These are phyloP conservation scores for Pyricularia grisea DNA, from an alignment of 2,329 filamentous ascomycete species.

Conservation along the genomic window DNA sequence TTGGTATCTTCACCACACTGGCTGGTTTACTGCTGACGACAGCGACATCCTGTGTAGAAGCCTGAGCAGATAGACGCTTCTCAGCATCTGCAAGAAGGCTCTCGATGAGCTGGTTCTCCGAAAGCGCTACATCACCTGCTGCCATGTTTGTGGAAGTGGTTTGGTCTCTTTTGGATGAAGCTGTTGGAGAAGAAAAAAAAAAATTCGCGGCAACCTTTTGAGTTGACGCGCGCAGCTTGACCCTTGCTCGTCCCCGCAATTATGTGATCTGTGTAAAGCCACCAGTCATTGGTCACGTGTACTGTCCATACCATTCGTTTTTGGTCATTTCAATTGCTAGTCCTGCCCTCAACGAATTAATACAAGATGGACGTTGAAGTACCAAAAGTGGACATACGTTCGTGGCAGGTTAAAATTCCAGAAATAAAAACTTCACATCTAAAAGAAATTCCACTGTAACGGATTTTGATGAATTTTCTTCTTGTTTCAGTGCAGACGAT, in stretches of 20 bases:
- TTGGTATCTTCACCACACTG: conserved; percentile 5
- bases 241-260: not conserved
- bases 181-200: not conserved
- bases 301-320: not conserved
- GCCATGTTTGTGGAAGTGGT: conserved; percentile 13
- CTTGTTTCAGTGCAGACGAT: not conserved
- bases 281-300: not conserved
- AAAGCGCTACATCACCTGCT: conserved; percentile 14
- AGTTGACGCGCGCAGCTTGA: not conserved
- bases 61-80: conserved; percentile 19
- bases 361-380: too few species aligned
- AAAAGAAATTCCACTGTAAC: not conserved
- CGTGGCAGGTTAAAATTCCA: not conserved
- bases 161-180: not conserved
- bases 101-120: conserved; percentile 25
- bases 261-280: not conserved
- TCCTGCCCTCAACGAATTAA: too few species aligned
- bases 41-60: conserved; percentile 8
- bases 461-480: not conserved
- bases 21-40: conserved; percentile 8
- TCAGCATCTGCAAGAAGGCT: conserved; percentile 28
- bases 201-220: not conserved
- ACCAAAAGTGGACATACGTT: not conserved
- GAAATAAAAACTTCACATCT: not conserved
- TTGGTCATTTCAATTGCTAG: too few species aligned